A percentile compares a stretch with the other conserved stretches of the same genome.
These are phyloP conservation scores for Colletotrichum musae DNA, from an alignment of 2,329 filamentous ascomycete species.

Conservation along the genomic window DNA sequence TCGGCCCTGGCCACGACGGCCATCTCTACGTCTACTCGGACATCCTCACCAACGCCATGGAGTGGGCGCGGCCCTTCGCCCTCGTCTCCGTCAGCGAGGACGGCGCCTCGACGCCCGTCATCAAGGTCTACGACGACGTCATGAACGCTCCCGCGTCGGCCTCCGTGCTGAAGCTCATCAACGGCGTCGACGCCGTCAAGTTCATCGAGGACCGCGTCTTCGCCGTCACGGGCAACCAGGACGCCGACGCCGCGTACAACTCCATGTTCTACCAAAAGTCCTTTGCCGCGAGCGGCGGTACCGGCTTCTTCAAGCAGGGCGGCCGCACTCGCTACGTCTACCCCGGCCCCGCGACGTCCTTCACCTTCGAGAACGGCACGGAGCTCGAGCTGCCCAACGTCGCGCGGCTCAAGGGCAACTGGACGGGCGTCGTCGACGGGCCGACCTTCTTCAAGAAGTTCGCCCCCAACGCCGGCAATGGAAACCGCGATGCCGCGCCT, in stretches of 20 bases:
- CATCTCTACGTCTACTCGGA: constrained; percentile 58
- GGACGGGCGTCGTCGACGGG: constrained; percentile 50
- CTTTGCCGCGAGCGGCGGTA: constrained; percentile 30
- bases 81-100: constrained; percentile 58
- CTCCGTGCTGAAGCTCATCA: constrained; percentile 44
- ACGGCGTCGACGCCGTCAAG: constrained; percentile 45
- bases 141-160: constrained; percentile 45
- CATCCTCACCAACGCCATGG: constrained; percentile 53
- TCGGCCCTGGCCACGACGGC: constrained; percentile 56
- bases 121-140: constrained; percentile 62
- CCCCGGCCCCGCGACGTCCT: constrained; percentile 49
- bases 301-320: constrained; percentile 48
- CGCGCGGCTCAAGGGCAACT: constrained; percentile 48
- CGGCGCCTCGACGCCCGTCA: constrained; percentile 53
- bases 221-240: constrained; percentile 42
- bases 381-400: constrained; percentile 47
- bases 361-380: constrained; percentile 55
- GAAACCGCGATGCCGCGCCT: background rate
- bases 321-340: constrained; percentile 48
- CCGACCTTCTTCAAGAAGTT: constrained; percentile 51
- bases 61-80: constrained; percentile 52
- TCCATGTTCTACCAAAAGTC: constrained; percentile 53
- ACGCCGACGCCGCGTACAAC: constrained; percentile 53
- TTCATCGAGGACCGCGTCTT: constrained; percentile 43
- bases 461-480: constrained; percentile 40